Conservation (phyloP, 2,329 filamentous ascomycete species). For the Pestalotiopsis fici region DNA sequence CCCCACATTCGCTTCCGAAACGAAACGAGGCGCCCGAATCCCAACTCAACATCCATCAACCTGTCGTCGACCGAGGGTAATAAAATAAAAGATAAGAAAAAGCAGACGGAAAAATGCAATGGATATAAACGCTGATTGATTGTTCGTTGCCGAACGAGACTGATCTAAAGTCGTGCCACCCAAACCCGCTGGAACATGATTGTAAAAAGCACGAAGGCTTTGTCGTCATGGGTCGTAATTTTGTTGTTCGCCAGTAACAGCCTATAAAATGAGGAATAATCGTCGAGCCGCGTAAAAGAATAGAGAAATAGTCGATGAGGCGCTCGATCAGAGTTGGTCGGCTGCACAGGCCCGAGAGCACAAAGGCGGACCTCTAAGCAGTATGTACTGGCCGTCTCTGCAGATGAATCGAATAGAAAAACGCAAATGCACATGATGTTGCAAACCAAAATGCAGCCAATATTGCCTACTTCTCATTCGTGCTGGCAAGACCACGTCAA, state of each 20-base stretch:
- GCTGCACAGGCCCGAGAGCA: neutral
- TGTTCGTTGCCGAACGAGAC: constrained; percentile 29
- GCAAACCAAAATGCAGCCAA: no score
- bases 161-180: constrained; percentile 22
- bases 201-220: neutral
- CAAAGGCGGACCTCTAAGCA: neutral
- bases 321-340: neutral
- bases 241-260: neutral
- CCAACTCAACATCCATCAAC: neutral
- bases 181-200: neutral
- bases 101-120: constrained; percentile 15
- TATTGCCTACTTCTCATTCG: no score
- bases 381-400: neutral
- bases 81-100: neutral
- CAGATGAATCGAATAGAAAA: no score
- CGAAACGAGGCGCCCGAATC: neutral
- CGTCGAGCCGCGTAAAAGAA: no score
- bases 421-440: no score
- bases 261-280: neutral
- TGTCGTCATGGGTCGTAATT: neutral
- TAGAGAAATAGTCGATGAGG: neutral
- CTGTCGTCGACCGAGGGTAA: neutral
- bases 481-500: no score
- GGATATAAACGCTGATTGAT: constrained; percentile 26
- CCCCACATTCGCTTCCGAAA: neutral